Evolutionary conservation across 78 protist species (phyloP), one percentile per base, ranked within the genome.

Genomic region (Tieghemostelium lacteum): DNA sequence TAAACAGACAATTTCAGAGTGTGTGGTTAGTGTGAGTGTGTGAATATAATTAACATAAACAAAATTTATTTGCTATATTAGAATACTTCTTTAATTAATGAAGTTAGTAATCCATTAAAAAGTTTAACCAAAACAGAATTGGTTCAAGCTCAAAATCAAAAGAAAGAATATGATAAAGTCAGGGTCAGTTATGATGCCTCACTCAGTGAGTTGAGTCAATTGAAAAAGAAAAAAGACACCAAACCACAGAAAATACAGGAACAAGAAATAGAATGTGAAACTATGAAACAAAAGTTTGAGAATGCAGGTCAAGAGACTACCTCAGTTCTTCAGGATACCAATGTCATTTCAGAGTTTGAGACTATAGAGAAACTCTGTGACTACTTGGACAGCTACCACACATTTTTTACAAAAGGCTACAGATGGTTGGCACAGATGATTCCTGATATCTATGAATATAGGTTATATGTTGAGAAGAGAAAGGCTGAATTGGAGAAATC

Each of bases 381-480:
- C 52, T 83, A 83, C 24, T 58, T 83, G 65, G 91, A 83, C 36
- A 58, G 63, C 50, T 83, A 83, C 58, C 78, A 83, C 31, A 83
- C 91, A 36, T 83, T 83, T 54, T 83, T 83, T 54, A 76, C 66
- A 58, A 83, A 83, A 54, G 91, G 91, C 2, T 83, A 83, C 31
- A 24, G 91, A 33, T 83, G 91, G 91, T 42, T 83, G 14, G 91
- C 91, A 14, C 91, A 83, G 36, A 83, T 69, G 91, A 83, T 83
- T 10, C 91, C 91, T 19, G 91, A 83, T 45, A 45, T 83, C 37
- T 83, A 83, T 31, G 91, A 83, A 42, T 83, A 83, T 36, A 67
- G 91, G 39, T 57, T 83, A 33, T 83, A 83, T 39, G 91, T 83
- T 5, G 91, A 83, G n/a, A 83, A 83, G 71, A 54, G 91, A 28